These are phyloP conservation scores for Blakeslea trispora DNA, from an alignment of 371 early-diverging fungal genomes.

Conservation along the genomic window DNA sequence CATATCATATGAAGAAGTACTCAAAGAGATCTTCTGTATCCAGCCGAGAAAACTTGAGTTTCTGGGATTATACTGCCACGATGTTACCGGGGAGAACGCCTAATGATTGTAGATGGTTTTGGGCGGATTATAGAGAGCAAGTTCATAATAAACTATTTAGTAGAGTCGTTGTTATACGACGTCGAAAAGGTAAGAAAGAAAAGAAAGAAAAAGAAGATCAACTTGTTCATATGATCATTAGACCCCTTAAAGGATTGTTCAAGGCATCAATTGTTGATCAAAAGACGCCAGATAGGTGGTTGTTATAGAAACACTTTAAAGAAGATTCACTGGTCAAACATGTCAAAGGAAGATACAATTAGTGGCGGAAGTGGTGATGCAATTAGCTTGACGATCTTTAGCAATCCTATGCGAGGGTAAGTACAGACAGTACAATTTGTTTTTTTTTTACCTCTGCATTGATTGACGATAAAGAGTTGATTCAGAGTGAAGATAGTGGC, in stretches of 20 bases:
- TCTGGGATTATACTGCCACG: constrained; percentile 27
- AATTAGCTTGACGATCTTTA: constrained; percentile 29
- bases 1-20: constrained; percentile 5
- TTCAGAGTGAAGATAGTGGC: constrained; percentile 25
- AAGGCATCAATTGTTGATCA: constrained; percentile 5
- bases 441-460: too few species aligned
- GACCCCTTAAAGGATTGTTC: neutral
- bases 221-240: neutral
- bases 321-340: constrained; percentile 20
- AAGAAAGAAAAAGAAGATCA: too few species aligned
- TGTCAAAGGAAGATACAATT: constrained; percentile 24
- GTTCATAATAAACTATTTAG: constrained; percentile 1
- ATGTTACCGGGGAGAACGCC: constrained; percentile 32
- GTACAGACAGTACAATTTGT: neutral
- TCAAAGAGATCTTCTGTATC: neutral
- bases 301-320: constrained; percentile 4
- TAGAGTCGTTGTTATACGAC: constrained; percentile 22
- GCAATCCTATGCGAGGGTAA: constrained; percentile 15
- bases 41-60: constrained; percentile 1
- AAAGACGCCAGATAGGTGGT: constrained; percentile 2
- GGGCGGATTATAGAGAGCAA: constrained; percentile 17
- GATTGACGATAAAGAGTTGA: neutral
- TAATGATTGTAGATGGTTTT: constrained; percentile 33
- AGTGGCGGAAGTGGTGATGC: constrained; percentile 47
- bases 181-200: constrained; percentile 19